phyloP scores from a whole-genome alignment of 2,329 filamentous ascomycete genomes.

The Curvularia hawaiiensis region DNA sequence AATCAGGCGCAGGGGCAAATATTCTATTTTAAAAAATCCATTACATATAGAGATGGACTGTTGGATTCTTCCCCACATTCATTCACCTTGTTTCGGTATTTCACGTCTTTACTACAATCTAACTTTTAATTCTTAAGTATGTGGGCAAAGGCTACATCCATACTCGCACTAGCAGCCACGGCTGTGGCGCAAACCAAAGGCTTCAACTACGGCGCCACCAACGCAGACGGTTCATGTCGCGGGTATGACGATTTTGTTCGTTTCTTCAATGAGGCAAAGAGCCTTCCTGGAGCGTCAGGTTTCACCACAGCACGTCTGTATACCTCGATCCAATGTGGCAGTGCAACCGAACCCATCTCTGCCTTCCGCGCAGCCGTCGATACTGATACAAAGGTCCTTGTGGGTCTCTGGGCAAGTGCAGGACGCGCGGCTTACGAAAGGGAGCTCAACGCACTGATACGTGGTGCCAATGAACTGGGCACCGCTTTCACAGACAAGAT shows the following conservation, averaged over 20 bases:
- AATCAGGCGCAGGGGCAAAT: background rate
- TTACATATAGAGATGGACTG: background rate
- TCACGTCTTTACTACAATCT: background rate
- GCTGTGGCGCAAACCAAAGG: conserved; percentile 52
- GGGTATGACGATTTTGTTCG: conserved; percentile 68
- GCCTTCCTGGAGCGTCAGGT: conserved; percentile 66
- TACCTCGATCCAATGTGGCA: conserved; percentile 73
- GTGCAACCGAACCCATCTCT: conserved; percentile 53
- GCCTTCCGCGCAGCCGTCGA: conserved; percentile 72
- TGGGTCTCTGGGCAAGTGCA: conserved; percentile 82
- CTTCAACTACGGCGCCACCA: conserved; percentile 74
- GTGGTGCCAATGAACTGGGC: conserved; percentile 72
- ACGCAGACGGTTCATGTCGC: conserved; percentile 64
- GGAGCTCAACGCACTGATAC: conserved; percentile 73
- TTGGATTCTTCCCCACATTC: background rate
- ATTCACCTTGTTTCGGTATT: background rate
- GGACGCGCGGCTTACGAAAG: conserved; percentile 67
- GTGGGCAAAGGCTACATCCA: conserved; percentile 9
- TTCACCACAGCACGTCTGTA: conserved; percentile 74
- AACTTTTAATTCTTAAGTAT: background rate
- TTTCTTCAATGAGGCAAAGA: conserved; percentile 69
- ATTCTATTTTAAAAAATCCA: background rate
- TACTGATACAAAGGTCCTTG: conserved; percentile 75
- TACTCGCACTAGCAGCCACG: conserved; percentile 26
- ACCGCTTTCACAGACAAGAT: conserved; percentile 67